A percentile compares a stretch with the other conserved stretches of the same genome.
Conservation (phyloP, 192 early-diverging fungal species). For the Backusella morwellensis region DNA sequence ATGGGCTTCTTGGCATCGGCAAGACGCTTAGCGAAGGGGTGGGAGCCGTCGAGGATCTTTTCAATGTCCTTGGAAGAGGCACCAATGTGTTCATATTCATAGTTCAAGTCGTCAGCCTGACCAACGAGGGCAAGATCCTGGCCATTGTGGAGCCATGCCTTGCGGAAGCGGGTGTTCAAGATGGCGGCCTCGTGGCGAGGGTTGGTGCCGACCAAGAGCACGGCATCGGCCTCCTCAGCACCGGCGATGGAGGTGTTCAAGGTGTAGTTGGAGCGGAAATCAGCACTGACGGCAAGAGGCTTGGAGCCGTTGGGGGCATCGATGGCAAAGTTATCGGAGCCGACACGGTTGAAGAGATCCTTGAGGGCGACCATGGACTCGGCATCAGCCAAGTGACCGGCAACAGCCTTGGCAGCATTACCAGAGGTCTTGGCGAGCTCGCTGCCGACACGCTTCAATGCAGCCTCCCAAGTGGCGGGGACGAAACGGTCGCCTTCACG, state of each 20-base stretch:
- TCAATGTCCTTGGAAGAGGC: slow-evolving; percentile 62
- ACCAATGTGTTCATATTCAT: slow-evolving; percentile 89
- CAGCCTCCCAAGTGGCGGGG: slow-evolving; percentile 83
- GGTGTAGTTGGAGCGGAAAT: slow-evolving; percentile 89
- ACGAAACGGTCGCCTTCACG: slow-evolving; percentile 83
- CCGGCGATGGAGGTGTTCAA: slow-evolving; percentile 83
- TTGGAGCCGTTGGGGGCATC: slow-evolving; percentile 59
- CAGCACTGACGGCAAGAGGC: slow-evolving; percentile 54
- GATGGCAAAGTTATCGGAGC: slow-evolving; percentile 81
- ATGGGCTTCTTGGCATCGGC: slow-evolving; percentile 86
- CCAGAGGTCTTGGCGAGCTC: slow-evolving; percentile 59
- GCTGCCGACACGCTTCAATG: slow-evolving; percentile 69
- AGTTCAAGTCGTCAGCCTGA: slow-evolving; percentile 75
- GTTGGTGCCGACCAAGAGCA: slow-evolving; percentile 92
- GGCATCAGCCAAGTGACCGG: slow-evolving; percentile 91
- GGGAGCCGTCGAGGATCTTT: slow-evolving; percentile 61
- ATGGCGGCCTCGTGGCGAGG: slow-evolving; percentile 95
- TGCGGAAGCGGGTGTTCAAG: slow-evolving; percentile 94
- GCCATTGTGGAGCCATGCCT: slow-evolving; percentile 83
- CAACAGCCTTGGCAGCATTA: slow-evolving; percentile 75
- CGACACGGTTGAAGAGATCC: slow-evolving; percentile 87
- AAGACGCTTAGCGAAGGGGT: slow-evolving; percentile 74
- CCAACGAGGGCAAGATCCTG: slow-evolving; percentile 85
- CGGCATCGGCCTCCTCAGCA: slow-evolving; percentile 90
- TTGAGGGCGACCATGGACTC: slow-evolving; percentile 93